Base-by-base conservation (phyloP, 306 rosid species). In the Astragalus glycyphyllos region DNA sequence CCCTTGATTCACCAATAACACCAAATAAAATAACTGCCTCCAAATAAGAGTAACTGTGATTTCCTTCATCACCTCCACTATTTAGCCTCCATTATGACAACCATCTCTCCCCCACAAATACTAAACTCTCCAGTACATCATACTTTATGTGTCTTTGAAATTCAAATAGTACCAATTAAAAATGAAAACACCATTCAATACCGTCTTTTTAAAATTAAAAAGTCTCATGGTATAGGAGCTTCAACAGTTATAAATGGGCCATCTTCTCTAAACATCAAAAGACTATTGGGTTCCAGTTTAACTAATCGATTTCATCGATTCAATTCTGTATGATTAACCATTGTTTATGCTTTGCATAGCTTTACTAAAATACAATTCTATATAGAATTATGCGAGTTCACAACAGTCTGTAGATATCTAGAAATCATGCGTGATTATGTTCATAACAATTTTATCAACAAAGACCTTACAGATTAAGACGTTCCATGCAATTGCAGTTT, bases 1-100 rank as follows among this genome's bases (percentile, higher is more conserved):
- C 26, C 40, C 72, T 55, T 51, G 41, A 5, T 75, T 65, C 73
- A 44, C 44, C 47, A 74, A 11, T 53, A 15, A 64, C 71, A 50
- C 64, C 57, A 64, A 53, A 65, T 29, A 74, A 65, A 53, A 65
- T 29, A 74, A 65, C 50, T 20, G 8, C 35, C 57, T 41, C 58
- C 34, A 56, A 51, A 16, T 65, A 41, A 7, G 47, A 14, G 67
- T 47, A 29, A 74, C 65, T 40, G 16, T 34, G 56, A 49, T 72
- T 49, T 26, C 56, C 11, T 54, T 53, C 55, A 70, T 53, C 34
- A 16, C 47, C 26, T 45, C 58, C 17, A 65, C 26, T 44, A 45
- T 23, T 65, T 42, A 23, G 54, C 29, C 42, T 40, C 40, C 26
- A 31, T 40, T 42, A 14, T 26, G 26, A 50, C 45, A 62, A 53